These are phyloP conservation scores for Draba incana DNA, from an alignment of 345 rosid genomes.

Conservation along the genomic window DNA sequence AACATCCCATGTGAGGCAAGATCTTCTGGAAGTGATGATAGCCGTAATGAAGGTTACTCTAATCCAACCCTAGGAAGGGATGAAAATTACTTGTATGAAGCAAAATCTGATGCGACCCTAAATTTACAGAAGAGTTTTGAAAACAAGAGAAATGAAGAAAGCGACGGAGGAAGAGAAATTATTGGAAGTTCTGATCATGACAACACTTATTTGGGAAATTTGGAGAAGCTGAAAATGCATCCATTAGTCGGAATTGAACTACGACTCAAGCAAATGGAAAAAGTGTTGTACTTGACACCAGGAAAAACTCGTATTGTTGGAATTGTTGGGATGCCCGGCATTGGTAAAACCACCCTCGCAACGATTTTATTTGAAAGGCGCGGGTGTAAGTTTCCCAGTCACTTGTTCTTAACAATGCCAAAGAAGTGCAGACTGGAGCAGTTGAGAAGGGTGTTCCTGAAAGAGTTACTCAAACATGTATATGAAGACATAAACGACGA, in stretches of 20 bases:
- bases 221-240: background rate
- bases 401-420: too few relatives aligned
- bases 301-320: too few relatives aligned
- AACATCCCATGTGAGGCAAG: background rate
- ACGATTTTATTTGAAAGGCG: too few relatives aligned
- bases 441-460: too few relatives aligned
- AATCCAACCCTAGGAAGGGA: background rate
- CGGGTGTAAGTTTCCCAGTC: too few relatives aligned
- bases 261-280: conserved; percentile 29
- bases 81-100: background rate
- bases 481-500: background rate
- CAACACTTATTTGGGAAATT: background rate
- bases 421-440: too few relatives aligned
- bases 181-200: background rate
- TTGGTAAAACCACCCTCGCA: too few relatives aligned
- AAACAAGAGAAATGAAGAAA: background rate
- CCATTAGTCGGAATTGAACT: background rate
- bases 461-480: too few relatives aligned
- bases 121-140: background rate
- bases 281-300: background rate
- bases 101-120: background rate
- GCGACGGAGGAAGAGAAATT: background rate
- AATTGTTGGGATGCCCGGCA: too few relatives aligned
- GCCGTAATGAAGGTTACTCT: background rate
- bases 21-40: conserved; percentile 6